Base-by-base conservation (phyloP, 2,329 filamentous ascomycete genomes). In the Stachybotrys chartarum region DNA sequence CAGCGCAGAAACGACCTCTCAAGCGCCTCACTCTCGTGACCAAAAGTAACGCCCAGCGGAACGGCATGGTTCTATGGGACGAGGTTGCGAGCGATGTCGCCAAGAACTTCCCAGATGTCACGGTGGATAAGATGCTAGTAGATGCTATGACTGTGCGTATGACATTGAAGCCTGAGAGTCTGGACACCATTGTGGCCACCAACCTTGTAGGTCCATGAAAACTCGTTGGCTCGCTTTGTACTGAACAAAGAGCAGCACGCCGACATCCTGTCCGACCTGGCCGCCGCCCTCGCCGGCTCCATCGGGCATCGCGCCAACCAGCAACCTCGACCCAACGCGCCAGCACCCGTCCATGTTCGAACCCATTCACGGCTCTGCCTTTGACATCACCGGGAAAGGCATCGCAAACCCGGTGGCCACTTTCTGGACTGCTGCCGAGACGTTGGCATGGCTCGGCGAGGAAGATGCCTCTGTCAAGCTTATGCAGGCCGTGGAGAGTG, bases 291-390 rank as follows among this genome's bases (percentile, higher is more conserved):
- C 7, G 86, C 86, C 3, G 86, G 86, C 0, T 85, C 81, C 2
- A 89, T 90, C n/a, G 57, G 86, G 87, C 8, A 88, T 90, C 56
- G 86, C 86, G 4, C 85, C 86, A 3, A 88, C 85, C 0, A 82
- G 78, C 51, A 88, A 88, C 61, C 73, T 89, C 1, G 85, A 89
- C 60, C 85, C 86, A 1, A 73, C 70, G 1, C 66, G 80, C 65
- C 31, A 79, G 67, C 65, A 82, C 68, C 60, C 82, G 60, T 79
- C 75, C 54, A 83, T 84, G 78, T 85, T 84, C 58, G 82, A 84
- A 70, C 81, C 81, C 0, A 83, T 84, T 54, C 80, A 83, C 61
- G 81, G 81, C 2, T 80, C 76, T 5, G 81, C 81, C 1, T 82
- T 82, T 57, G 80, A 84, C 58, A 83, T 83, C 52, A 78, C 78